Evolutionary conservation across 345 rosid species (phyloP).

Genomic region (Aquilaria malaccensis): DNA sequence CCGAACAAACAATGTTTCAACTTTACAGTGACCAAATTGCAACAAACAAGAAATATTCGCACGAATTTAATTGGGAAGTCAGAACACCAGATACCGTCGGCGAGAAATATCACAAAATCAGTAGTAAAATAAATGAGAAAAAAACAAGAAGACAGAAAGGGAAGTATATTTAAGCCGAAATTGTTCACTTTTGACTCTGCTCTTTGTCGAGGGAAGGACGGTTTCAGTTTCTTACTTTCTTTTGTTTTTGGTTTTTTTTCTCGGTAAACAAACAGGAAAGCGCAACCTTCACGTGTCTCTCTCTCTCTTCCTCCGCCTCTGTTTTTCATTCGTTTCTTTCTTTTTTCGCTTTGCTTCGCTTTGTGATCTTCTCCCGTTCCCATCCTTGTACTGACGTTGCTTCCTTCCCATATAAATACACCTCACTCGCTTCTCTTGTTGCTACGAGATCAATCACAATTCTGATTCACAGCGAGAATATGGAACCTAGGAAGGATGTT

Average conservation of each 20-base stretch:
- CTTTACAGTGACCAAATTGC: too few species aligned
- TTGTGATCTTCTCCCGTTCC: not conserved
- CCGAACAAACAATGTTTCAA: too few species aligned
- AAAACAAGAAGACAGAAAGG: not conserved
- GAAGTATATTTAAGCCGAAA: not conserved
- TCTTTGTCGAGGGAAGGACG: too few species aligned
- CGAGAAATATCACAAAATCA: too few species aligned
- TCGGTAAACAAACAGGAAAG: not conserved
- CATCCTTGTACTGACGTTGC: slow-evolving; percentile 16
- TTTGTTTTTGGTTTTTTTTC: not conserved
- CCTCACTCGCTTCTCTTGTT: slow-evolving; percentile 18
- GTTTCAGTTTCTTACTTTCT: not conserved
- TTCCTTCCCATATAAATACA: slow-evolving; percentile 3
- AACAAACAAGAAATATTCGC: too few species aligned
- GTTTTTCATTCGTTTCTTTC: not conserved
- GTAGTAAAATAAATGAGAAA: too few species aligned
- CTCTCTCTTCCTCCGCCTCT: not conserved
- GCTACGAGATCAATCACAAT: slow-evolving; percentile 8
- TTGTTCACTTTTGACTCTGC: too few species aligned
- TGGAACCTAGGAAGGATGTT: slow-evolving; percentile 50
- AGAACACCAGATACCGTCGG: too few species aligned
- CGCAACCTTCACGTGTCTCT: slow-evolving; percentile 33
- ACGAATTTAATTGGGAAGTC: too few species aligned
- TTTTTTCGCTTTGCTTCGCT: not conserved
- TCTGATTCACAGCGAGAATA: slow-evolving; percentile 15